Percentiles rank a stretch among this genome's conserved stretches.
Evolutionary conservation across 2,329 filamentous ascomycete genomes (phyloP).

Genomic region (Apiospora kogelbergensis): DNA sequence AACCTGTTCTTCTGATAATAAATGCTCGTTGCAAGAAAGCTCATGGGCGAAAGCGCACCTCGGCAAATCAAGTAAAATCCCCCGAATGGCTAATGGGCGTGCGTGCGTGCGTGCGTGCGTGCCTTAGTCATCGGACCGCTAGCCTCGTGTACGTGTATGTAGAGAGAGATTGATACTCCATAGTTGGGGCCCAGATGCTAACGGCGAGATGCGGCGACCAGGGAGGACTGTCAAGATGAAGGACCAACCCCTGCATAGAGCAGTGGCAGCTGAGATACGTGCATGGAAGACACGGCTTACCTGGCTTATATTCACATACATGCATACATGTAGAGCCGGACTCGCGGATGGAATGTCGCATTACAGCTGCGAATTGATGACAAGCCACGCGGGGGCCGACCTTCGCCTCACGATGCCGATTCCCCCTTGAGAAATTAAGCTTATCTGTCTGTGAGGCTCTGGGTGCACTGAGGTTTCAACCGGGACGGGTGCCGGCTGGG

Average conservation of each 20-base stretch:
- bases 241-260: not conserved
- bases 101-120: no score
- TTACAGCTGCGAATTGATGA: not conserved
- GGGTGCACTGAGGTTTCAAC: conserved; percentile 1
- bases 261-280: not conserved
- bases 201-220: not conserved
- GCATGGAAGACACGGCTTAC: not conserved
- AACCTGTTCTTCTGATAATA: not conserved
- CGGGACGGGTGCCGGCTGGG: conserved; percentile 4
- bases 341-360: not conserved
- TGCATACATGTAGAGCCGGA: not conserved
- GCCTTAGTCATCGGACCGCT: not conserved
- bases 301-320: not conserved
- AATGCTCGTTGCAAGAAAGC: not conserved
- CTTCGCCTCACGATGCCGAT: not conserved
- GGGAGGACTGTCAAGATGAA: not conserved
- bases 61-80: not conserved
- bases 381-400: not conserved
- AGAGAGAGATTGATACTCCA: not conserved
- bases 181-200: not conserved
- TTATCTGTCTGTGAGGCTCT: not conserved
- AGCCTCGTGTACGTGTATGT: no score
- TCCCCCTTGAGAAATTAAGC: not conserved
- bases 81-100: no score
- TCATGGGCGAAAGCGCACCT: not conserved